Conservation (phyloP, 2,329 filamentous ascomycete species). For the Alternaria arborescens region DNA sequence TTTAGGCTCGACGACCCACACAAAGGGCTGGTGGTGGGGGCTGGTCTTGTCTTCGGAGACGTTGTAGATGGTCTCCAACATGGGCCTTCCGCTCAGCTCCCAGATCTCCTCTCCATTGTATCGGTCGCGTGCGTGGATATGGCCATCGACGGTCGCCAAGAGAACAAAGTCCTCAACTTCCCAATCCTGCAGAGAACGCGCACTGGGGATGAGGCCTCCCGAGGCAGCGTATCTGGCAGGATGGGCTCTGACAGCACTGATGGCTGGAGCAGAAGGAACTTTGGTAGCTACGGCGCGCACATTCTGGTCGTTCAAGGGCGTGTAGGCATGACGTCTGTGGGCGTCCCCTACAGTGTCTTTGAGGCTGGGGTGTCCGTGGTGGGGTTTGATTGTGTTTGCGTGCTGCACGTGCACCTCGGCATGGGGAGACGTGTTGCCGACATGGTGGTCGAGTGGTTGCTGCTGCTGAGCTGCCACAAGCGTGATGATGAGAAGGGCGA, state of each 20-base stretch:
- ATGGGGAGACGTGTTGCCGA: conserved; percentile 34
- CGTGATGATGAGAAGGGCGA: conserved; percentile 49
- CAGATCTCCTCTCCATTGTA: conserved; percentile 85
- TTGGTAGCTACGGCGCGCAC: conserved; percentile 97
- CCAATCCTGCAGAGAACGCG: conserved; percentile 98
- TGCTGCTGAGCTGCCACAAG: conserved; percentile 54
- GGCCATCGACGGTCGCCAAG: conserved; percentile 99
- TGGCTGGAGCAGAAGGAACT: conserved; percentile 77
- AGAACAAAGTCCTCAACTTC: conserved; percentile 99
- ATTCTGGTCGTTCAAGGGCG: conserved; percentile 61
- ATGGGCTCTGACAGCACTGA: conserved; percentile 91
- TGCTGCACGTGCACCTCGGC: conserved; percentile 38
- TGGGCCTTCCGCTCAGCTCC: conserved; percentile 85
- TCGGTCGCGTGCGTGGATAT: conserved; percentile 89
- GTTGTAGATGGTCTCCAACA: conserved; percentile 88
- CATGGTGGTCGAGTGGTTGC: conserved; percentile 44
- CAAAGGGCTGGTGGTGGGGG: conserved; percentile 76
- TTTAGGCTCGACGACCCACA: conserved; percentile 95
- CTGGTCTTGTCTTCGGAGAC: conserved; percentile 52
- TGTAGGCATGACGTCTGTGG: conserved; percentile 34
- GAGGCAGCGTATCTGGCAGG: conserved; percentile 65
- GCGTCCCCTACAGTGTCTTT: conserved; percentile 29
- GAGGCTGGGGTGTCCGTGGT: conserved; percentile 15
- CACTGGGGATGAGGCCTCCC: conserved; percentile 67
- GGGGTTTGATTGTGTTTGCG: conserved; percentile 21